These are phyloP conservation scores for Trichophyton simii DNA, from an alignment of 2,329 filamentous ascomycete species.

Conservation along the genomic window DNA sequence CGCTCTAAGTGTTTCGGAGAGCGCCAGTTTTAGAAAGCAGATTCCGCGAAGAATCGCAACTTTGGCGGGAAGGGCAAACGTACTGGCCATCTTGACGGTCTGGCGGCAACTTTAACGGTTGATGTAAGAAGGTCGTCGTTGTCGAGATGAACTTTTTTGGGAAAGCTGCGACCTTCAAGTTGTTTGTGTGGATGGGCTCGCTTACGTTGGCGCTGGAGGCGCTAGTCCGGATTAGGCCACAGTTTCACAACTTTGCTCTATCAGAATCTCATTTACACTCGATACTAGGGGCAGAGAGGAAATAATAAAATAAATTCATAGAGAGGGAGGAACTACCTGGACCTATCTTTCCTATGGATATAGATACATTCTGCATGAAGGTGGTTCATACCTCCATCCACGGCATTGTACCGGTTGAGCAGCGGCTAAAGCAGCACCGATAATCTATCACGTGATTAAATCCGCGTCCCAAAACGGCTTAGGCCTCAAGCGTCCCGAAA, in stretches of 20 bases:
- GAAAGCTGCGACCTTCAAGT: conserved; percentile 8
- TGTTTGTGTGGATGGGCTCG: conserved; percentile 13
- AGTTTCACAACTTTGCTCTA: background rate
- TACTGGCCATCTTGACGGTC: conserved; percentile 38
- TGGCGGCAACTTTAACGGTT: conserved; percentile 27
- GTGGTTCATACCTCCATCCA: background rate
- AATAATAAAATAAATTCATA: background rate
- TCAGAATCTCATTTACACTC: background rate
- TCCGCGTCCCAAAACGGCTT: conserved; percentile 1
- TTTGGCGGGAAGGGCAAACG: conserved; percentile 15
- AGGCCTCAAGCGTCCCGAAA: conserved; percentile 8
- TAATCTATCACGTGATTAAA: background rate
- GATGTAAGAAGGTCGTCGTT: conserved; percentile 26
- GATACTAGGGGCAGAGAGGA: background rate
- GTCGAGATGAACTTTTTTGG: conserved; percentile 21
- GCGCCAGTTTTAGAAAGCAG: background rate
- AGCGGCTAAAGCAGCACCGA: background rate
- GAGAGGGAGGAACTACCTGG: background rate
- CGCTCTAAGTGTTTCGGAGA: background rate
- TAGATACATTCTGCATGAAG: background rate
- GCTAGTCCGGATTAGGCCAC: conserved; percentile 11
- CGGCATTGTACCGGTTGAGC: background rate
- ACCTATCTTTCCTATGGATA: background rate
- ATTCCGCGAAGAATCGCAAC: background rate
- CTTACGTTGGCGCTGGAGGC: conserved; percentile 9